Evolutionary conservation across 163 green algal species (phyloP).

Genomic region (Chlamydomonas reinhardtii): DNA sequence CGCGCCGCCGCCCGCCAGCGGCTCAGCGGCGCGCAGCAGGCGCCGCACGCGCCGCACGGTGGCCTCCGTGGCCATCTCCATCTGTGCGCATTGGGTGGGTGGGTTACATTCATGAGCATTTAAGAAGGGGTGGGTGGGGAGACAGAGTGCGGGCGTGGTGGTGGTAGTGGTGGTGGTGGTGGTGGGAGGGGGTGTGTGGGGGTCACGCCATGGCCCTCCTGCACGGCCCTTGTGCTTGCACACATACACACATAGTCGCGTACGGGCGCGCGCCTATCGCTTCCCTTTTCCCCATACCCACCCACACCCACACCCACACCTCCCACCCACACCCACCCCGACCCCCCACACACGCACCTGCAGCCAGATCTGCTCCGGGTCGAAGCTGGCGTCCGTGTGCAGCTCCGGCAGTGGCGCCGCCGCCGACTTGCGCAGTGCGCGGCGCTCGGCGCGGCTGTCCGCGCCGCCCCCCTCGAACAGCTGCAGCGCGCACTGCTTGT

Average conservation of each 20-base stretch:
- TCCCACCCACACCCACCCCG: neutral
- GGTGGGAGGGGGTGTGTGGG: too few relatives aligned
- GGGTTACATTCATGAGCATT: too few relatives aligned
- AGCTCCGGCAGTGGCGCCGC: slow-evolving; percentile 66
- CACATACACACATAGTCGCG: too few relatives aligned
- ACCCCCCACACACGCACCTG: neutral
- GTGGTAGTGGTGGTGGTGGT: too few relatives aligned
- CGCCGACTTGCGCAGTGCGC: neutral
- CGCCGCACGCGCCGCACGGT: slow-evolving; percentile 62
- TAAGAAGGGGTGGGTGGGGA: too few relatives aligned
- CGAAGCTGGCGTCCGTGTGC: slow-evolving; percentile 79
- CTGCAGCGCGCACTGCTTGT: slow-evolving; percentile 47
- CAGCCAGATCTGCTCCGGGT: slow-evolving; percentile 86
- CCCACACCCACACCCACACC: too few relatives aligned
- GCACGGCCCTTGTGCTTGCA: too few relatives aligned
- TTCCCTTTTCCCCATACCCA: too few relatives aligned
- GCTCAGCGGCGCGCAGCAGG: slow-evolving; percentile 55
- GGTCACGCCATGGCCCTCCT: too few relatives aligned
- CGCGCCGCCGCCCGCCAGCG: slow-evolving; percentile 41
- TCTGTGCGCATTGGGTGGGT: slow-evolving; percentile 70
- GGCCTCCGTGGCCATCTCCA: slow-evolving; percentile 69
- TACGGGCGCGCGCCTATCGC: too few relatives aligned
- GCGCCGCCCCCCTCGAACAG: slow-evolving; percentile 23
- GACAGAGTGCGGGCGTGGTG: too few relatives aligned
- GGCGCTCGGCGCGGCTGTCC: neutral